Conservation (phyloP, 306 rosid species). For the Amphicarpaea edgeworthii region DNA sequence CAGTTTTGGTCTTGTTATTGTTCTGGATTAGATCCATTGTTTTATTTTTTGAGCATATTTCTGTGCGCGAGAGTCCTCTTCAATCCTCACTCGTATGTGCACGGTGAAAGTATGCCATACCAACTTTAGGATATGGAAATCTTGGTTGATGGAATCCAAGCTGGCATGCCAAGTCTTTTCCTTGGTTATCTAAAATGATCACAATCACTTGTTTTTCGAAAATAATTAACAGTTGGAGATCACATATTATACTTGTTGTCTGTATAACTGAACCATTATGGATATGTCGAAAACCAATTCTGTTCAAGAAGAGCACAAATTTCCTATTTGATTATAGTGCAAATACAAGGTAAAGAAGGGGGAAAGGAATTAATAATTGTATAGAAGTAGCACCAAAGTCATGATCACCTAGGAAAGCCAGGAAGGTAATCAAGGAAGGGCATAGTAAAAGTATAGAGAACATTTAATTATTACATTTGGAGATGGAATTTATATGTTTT, state of each 20-base stretch:
- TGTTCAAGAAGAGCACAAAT: constrained; percentile 18
- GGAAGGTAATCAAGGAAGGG: constrained; percentile 9
- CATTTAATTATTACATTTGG: constrained; percentile 20
- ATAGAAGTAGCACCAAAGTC: constrained; percentile 32
- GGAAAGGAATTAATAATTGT: constrained; percentile 2
- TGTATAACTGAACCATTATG: constrained; percentile 39
- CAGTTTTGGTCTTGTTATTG: constrained; percentile 30
- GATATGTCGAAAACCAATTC: constrained; percentile 23
- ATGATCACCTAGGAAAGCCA: constrained; percentile 33
- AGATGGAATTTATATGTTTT: constrained; percentile 1
- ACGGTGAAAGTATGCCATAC: constrained; percentile 13
- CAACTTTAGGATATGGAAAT: constrained; percentile 37
- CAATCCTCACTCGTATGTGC: constrained; percentile 39
- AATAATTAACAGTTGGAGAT: constrained; percentile 40
- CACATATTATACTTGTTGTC: constrained; percentile 46
- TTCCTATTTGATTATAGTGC: constrained; percentile 33
- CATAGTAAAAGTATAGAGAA: constrained; percentile 11
- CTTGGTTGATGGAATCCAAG: constrained; percentile 50
- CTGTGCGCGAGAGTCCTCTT: constrained; percentile 23
- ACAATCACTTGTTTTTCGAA: constrained; percentile 35
- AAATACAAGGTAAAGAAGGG: constrained; percentile 25
- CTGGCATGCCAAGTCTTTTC: constrained; percentile 49
- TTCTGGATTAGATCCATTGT: constrained; percentile 24
- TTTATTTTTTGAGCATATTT: constrained; percentile 45
- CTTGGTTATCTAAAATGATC: constrained; percentile 34